Conservation (phyloP, 805 yeast species). For the Wickerhamiella kazuoi region DNA sequence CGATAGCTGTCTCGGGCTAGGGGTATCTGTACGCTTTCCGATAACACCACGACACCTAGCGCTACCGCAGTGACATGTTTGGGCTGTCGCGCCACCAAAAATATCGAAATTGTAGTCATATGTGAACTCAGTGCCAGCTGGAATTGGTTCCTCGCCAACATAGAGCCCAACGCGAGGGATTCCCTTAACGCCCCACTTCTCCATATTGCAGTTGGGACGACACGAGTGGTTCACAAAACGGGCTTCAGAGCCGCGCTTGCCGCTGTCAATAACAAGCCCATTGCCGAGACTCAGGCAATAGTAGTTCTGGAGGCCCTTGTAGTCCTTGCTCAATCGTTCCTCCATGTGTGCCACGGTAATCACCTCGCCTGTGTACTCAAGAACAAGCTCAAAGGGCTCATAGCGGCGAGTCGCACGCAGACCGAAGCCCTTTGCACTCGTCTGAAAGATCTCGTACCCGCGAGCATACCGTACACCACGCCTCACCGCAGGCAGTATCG, state of each 20-base stretch:
- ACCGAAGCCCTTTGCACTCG: conserved; percentile 29
- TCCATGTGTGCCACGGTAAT: conserved; percentile 26
- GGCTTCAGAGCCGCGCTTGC: conserved; percentile 30
- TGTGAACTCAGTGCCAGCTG: conserved; percentile 28
- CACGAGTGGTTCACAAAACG: conserved; percentile 36
- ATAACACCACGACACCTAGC: conserved; percentile 25
- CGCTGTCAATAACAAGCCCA: conserved; percentile 29
- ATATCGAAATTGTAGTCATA: conserved; percentile 34
- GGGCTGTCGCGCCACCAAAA: conserved; percentile 28
- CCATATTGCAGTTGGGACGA: conserved; percentile 31
- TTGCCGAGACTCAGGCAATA: conserved; percentile 28
- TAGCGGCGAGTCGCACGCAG: conserved; percentile 25
- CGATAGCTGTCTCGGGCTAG: background rate
- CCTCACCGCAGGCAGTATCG: no score
- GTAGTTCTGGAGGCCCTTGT: conserved; percentile 21
- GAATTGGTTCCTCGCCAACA: conserved; percentile 24
- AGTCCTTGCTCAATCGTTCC: conserved; percentile 21
- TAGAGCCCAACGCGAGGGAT: conserved; percentile 30
- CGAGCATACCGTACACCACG: conserved; percentile 5
- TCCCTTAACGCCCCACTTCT: conserved; percentile 32
- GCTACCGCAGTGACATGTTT: conserved; percentile 29
- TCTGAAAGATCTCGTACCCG: conserved; percentile 20
- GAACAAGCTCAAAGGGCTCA: conserved; percentile 24
- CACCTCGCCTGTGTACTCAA: conserved; percentile 35
- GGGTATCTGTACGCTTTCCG: conserved; percentile 5